phyloP scores from a whole-genome alignment of 352 stramenopile genomes.

The Pythium biforme region DNA sequence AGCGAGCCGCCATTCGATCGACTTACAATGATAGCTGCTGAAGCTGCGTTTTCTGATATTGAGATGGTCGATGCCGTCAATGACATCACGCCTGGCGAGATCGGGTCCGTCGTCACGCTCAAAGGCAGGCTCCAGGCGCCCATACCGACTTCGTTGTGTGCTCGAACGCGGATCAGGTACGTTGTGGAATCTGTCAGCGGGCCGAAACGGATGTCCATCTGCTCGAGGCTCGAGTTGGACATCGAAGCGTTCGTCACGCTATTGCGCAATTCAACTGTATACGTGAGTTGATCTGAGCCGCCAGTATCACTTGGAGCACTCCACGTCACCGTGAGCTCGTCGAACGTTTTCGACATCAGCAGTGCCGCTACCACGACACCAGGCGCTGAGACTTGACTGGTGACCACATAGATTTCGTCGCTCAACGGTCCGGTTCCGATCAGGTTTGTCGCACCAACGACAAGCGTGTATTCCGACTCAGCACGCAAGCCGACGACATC shows the following conservation, averaged over 20 bases:
- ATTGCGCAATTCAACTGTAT: constrained; percentile 27
- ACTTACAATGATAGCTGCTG: constrained; percentile 22
- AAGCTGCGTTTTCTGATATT: constrained; percentile 29
- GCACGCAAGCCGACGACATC: constrained; percentile 37
- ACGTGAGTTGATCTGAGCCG: constrained; percentile 24
- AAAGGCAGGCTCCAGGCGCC: constrained; percentile 36
- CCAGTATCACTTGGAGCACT: constrained; percentile 36
- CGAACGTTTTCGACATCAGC: constrained; percentile 22
- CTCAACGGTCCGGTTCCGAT: constrained; percentile 33
- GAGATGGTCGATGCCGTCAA: constrained; percentile 22
- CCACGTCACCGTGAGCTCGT: constrained; percentile 36
- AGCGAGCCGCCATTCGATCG: constrained; percentile 39
- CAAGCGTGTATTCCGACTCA: constrained; percentile 30
- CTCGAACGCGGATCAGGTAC: constrained; percentile 39
- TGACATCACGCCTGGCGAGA: constrained; percentile 45
- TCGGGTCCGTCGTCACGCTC: constrained; percentile 38
- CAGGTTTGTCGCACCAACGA: constrained; percentile 32
- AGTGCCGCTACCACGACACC: constrained; percentile 21
- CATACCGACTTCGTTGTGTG: constrained; percentile 19
- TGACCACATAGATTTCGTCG: constrained; percentile 26
- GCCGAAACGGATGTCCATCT: constrained; percentile 13
- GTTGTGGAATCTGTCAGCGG: constrained; percentile 26
- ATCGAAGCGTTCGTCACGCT: not conserved
- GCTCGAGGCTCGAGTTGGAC: not conserved
- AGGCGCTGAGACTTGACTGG: constrained; percentile 25